Evolutionary conservation across 75 land plant species (phyloP).

Genomic region (Pinus albicaulis): DNA sequence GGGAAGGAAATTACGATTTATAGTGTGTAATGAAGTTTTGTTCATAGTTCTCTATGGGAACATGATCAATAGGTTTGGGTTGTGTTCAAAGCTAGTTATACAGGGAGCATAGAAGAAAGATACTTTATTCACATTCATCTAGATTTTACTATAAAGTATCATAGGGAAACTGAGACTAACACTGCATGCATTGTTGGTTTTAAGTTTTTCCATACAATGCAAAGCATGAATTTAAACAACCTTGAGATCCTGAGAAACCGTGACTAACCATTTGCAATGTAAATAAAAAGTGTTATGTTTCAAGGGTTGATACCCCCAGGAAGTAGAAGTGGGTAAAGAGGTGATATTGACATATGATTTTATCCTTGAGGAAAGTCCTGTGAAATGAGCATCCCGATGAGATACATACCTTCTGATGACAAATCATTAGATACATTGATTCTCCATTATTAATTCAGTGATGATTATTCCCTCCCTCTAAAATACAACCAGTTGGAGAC

Average conservation of each 20-base stretch:
- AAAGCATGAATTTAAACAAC: slow-evolving; percentile 22
- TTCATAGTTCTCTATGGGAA: no score
- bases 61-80: no score
- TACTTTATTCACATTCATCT: no score
- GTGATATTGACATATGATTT: slow-evolving; percentile 90
- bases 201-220: no score
- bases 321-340: slow-evolving; percentile 65
- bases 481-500: no score
- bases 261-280: slow-evolving; percentile 71
- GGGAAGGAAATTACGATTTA: no score
- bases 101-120: no score
- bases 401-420: slow-evolving; percentile 67
- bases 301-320: slow-evolving; percentile 60
- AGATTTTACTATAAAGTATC: no score
- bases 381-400: slow-evolving; percentile 79
- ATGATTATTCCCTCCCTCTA: slow-evolving; percentile 67
- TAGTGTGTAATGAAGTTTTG: no score
- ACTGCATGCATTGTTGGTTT: no score
- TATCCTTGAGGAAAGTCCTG: slow-evolving; percentile 50
- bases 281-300: slow-evolving; percentile 47
- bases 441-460: slow-evolving; percentile 68
- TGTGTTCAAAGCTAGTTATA: no score
- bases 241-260: slow-evolving; percentile 54
- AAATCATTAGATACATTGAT: slow-evolving; percentile 74
- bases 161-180: no score